Evolutionary conservation across 805 yeast genomes (phyloP), one percentile per base, ranked within the genome.

Genomic region (Wickerhamomyces subpelliculosus): DNA sequence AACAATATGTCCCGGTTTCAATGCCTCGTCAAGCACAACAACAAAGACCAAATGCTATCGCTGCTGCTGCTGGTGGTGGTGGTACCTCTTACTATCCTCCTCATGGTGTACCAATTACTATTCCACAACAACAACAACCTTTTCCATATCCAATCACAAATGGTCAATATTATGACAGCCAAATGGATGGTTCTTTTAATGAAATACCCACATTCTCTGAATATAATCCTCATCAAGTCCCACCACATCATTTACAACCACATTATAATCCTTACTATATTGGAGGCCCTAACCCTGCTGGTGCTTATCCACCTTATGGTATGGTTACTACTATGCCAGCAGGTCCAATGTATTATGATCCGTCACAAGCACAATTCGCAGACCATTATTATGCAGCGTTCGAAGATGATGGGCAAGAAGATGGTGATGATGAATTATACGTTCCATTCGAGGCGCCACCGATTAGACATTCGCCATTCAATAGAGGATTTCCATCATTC

Each of bases 121-220:
- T n/a, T n/a, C n/a, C n/a, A n/a, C n/a, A n/a, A n/a, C n/a, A n/a
- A n/a, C n/a, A n/a, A 14, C 27, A 23, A 1, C 36, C 24, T 13
- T 40, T 37, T 6, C 55, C 43, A 24, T 16, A 29, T 4, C 10
- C 18, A 4, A 45, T 54, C 18, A 48, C 56, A 5, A 54, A 54
- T 40, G 58, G 52, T 8, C 54, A 52, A 19, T 54, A 39, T 35
- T 54, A 54, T 32, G 58, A 54, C 38, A 41, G 9, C 38, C 40
- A 11, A 51, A 45, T 19, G 4, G 26, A 37, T 23, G 54, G 48
- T 0, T 47, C 46, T 17, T 35, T 42, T 16, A 8, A 29, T 18
- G 29, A 27, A 16, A 5, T 16, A 27, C 13, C 36, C 12, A 44
- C 29, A 14, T 5, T 35, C 4, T 5, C 39, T 11, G 12, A 6